phyloP scores from a whole-genome alignment of 176 grass and related monocot species.

The Coix lacrymajobi region DNA sequence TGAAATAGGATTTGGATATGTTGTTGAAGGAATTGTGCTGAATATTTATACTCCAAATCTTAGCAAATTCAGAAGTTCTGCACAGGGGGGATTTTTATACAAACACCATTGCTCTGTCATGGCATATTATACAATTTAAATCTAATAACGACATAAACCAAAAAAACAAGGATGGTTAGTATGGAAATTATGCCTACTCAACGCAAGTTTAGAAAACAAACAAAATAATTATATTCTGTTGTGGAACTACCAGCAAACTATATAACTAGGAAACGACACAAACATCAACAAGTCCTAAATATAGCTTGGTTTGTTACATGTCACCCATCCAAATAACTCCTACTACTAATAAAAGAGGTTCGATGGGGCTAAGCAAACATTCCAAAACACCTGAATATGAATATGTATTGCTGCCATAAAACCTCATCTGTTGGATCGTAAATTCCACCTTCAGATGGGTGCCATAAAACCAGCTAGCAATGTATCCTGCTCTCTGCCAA shows the following conservation, averaged over 20 bases:
- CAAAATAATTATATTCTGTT: neutral
- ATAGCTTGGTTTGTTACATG: neutral
- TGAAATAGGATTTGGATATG: neutral
- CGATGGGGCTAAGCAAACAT: neutral
- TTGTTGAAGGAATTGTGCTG: neutral
- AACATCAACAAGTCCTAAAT: neutral
- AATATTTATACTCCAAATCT: neutral
- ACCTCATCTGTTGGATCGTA: neutral
- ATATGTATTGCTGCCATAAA: neutral
- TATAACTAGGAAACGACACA: neutral
- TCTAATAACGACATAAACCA: neutral
- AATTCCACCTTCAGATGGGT: neutral
- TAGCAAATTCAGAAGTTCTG: neutral
- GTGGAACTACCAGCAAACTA: neutral
- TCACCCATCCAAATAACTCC: slow-evolving; percentile 4
- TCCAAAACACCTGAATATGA: neutral
- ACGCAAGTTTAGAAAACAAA: neutral
- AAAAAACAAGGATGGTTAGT: neutral
- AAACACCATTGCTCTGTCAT: neutral
- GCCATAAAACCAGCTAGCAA: neutral
- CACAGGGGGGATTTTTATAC: neutral
- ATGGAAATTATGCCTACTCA: neutral
- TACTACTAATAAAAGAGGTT: neutral
- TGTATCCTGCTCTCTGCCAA: neutral
- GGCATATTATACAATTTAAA: neutral